Evolutionary conservation across 176 grass and related monocot species (phyloP), one percentile per base, ranked within the genome.

Genomic region (Tillandsia leiboldiana): DNA sequence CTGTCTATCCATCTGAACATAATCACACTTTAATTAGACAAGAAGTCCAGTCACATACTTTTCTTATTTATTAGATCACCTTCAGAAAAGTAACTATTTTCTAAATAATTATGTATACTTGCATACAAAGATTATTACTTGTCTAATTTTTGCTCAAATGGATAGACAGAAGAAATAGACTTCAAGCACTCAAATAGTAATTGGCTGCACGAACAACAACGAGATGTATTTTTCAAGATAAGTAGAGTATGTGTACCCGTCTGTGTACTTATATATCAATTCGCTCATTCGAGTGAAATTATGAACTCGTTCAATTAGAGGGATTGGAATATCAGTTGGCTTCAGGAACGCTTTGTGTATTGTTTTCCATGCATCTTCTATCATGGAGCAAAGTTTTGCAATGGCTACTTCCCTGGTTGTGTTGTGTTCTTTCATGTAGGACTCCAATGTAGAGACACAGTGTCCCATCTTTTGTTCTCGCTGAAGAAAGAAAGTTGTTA

Each of bases 331-430:
- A 1, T 20, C 48, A 0, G 29, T 68, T 20, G 29, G 47, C 33
- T 49, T 24, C 1, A 68, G 66, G 47, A 14, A 49, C 33, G 13
- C 66, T 50, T 68, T 6, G 29, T 68, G 50, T 22, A 20, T 51
- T 22, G 13, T 48, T 47, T 50, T 68, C 66, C 66, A 50, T 68
- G 66, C 42, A 8, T 68, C 66, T 68, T 68, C 48, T 2, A 68
- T 14, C 13, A 68, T 50, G 3, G 1, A n/a, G 17, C 11, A 12
- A 10, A 51, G 15, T 47, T 68, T 68, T 7, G 17, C 3, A 9
- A 2, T 8, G 12, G 66, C 42, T 3, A 9, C 66, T 5, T 68
- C 42, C 0, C 3, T 2, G 7, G 15, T 49, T 22, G 66, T 24
- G 13, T 11, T 10, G 9, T 51, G 50, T 49, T 68, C 48, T 49